phyloP scores from a whole-genome alignment of 495 filamentous ascomycete species.

The Thermothielavioides terrestris region DNA sequence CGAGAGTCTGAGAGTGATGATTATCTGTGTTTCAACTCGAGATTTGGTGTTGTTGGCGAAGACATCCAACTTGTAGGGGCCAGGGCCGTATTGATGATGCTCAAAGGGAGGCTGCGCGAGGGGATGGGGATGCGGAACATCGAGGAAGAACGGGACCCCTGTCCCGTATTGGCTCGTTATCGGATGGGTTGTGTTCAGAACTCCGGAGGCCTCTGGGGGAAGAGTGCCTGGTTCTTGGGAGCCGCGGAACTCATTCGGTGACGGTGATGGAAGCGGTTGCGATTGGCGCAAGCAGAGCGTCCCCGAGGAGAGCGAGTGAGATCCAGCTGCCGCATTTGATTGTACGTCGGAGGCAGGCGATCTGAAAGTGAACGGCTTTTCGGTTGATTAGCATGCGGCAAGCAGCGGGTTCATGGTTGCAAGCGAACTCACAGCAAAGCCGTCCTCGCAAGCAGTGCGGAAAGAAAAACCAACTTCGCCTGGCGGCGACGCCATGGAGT shows the following conservation, averaged over 20 bases:
- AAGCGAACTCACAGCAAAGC: background rate
- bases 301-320: no score
- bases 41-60: slow-evolving; percentile 50
- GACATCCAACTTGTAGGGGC: slow-evolving; percentile 7
- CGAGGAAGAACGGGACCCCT: background rate
- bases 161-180: background rate
- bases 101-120: background rate
- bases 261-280: background rate
- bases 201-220: background rate
- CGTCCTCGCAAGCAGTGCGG: background rate
- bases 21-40: slow-evolving; percentile 90
- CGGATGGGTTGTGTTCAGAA: background rate
- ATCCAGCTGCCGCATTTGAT: background rate
- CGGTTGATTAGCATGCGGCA: background rate
- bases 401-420: background rate
- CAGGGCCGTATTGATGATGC: slow-evolving; percentile 1
- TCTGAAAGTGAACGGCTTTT: slow-evolving; percentile 3
- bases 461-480: background rate
- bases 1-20: slow-evolving; percentile 64
- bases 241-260: slow-evolving; percentile 7
- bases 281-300: slow-evolving; percentile 5
- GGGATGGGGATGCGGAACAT: background rate
- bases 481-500: slow-evolving; percentile 5
- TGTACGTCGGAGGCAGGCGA: background rate
- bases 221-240: background rate